Base-by-base conservation (phyloP, 1,284 basidiomycete genomes). In the Cutaneotrichosporon sp. region DNA sequence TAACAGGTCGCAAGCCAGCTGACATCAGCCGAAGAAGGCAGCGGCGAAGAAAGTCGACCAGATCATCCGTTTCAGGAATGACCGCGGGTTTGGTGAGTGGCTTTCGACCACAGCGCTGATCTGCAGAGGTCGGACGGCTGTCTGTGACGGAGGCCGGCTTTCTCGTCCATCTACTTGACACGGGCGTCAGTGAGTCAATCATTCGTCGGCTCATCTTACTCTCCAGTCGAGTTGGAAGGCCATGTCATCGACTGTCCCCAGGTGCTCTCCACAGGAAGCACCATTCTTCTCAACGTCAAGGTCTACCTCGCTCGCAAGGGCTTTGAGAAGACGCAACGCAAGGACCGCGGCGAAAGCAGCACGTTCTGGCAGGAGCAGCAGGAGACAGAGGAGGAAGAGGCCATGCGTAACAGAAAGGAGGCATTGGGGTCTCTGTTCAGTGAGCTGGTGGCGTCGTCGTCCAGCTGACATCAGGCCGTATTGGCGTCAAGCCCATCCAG, bases 291-390 rank as follows among this genome's bases (percentile, higher is more conserved):
- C 40, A 69, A 71, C 48, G 61, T 76, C 47, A 68, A 64, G 33
- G 70, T 76, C 14, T 73, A 65, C 52, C 64, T 76, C 8, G 66
- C 68, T 2, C 63, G 67, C 8, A 56, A 65, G 35, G 74, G 72
- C 1, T 76, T 76, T 48, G 62, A 64, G 34, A 64, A 62, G 38
- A 56, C 63, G 1, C 63, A 67, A 33, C 66, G 66, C 52, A 59
- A 59, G 20, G 66, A 64, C 8, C 46, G 67, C 23, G 52, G 58
- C 21, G 63, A 65, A 18, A 51, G 50, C 30, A 43, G 61, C 42
- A 61, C 65, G 2, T 75, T 72, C 49, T 76, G 73, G 73, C 69
- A 73, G 44, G 70, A 74, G 41, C 72, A 75, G 49, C 67, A 70
- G 42, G 74, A 76, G 57, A 74, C 74, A 0, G 62, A 51, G 9